Base-by-base conservation (phyloP, 2,329 filamentous ascomycete species). In the Ophiostoma perfectum region DNA sequence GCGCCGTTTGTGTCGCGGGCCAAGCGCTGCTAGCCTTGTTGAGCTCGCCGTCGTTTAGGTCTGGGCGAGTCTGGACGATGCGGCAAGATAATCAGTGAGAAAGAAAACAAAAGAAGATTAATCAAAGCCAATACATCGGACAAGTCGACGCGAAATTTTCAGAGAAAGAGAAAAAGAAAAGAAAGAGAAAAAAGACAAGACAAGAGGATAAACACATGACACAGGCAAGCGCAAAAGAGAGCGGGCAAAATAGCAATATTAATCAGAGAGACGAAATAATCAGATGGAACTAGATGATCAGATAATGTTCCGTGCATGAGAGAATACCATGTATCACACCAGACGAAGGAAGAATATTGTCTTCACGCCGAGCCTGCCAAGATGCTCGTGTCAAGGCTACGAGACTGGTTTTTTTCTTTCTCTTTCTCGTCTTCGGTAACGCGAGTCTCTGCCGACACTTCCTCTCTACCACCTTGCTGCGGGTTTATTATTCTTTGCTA, bases 231-330 rank as follows among this genome's bases (percentile, higher is more conserved):
- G 58, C 14, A 36, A 42, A 42, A 12, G 11, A 18, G 7, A 27
- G 27, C 27, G 27, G 18, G 12, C 55, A 38, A 60, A 12, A 41
- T n/a, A n/a, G 27, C 38, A 62, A n/a, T 41, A 62, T n/a, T 62
- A 38, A 55, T 47, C 2, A n/a, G 2, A 27, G 27, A 27, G 27
- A 27, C 14, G 45, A 55, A 9, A 55, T 62, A 62, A 62, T 62
- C 58, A 41, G 58, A 60, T 60, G 55, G 55, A 60, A 38, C 27
- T 36, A 58, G 52, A 58, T 58, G 55, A 60, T 60, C 55, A 60
- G 55, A 60, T 60, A 60, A 60, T 38, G 2, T 5, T 4, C 4
- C 27, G 55, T 14, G 11, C 27, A 60, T 60, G 27, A 38, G 12
- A 38, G 11, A 55, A 38, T 38, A 58, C 14, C 5, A 14, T 52